Base-by-base conservation (phyloP, 257 asterid species). In the Sherardia arvensis region DNA sequence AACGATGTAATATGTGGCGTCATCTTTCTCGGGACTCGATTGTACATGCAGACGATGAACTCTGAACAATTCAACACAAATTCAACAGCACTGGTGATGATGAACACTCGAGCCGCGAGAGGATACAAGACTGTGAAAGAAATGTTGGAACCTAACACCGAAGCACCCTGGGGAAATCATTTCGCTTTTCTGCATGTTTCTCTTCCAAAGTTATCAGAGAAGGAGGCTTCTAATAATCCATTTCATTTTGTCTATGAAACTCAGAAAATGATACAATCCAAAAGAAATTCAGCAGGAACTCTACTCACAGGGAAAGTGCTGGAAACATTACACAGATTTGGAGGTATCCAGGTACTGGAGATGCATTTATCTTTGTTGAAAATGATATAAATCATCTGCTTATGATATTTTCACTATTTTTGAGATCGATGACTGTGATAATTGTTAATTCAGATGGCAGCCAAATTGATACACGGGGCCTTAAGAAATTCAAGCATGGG, bases 261-360 rank as follows among this genome's bases (percentile, higher is more conserved):
- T 10, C 79, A 74, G 12, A 65, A 72, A 7, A 15, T 76, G 28
- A 87, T 90, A 55, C 65, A 61, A 64, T 65, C 76, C 49, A 85
- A 82, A 55, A 77, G 84, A 56, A 81, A 83, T 1, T 90, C 97
- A 4, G 80, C 77, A 0, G 87, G 87, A 5, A 79, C 83, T 5
- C 15, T 76, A 47, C 77, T 87, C 53, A 90, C 94, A 0, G 97
- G 92, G 3, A 85, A 84, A 65, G 51, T 87, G 22, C 81, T 90
- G 0, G 79, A 85, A 0, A 22, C 81, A 0, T 7, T 85, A 40
- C 66, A 83, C 48, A 82, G 69, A 54, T 65, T 47, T 65, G 80
- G 78, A 73, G 91, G 95, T 48, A 84, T 95, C 1, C 87, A 88
- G 95, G 96, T 88, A 73, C n/a, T n/a, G n/a, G n/a, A n/a, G n/a